Evolutionary conservation across 805 yeast species (phyloP), one percentile per base, ranked within the genome.

Genomic region (Myxozyma monticola): DNA sequence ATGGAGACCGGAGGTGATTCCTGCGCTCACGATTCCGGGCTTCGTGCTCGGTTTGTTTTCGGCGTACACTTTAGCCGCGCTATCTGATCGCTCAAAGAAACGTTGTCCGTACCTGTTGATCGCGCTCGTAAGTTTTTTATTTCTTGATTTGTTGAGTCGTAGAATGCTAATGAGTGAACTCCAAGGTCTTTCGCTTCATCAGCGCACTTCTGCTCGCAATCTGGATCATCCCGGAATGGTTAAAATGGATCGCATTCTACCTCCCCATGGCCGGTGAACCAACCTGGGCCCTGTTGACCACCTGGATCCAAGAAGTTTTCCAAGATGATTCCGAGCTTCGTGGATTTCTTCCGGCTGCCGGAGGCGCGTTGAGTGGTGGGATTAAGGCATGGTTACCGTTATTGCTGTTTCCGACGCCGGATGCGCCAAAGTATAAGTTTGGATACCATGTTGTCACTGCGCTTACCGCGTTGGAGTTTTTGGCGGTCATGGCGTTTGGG

Each of bases 1-100:
- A 14, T 57, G 53, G 28, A 33, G 60, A n/a, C 61, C 66, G n/a
- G 47, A 62, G 29, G 58, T 63, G 25, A 52, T 65, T 21, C 68
- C 68, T 44, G 53, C 54, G 4, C 61, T 66, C 30, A 71, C 72
- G 33, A 66, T 69, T 3, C 68, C 62, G 9, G 66, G 65, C 17
- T 64, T 61, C 39, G 69, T 60, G 18, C 47, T 62, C 25, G 67
- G 67, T 21, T 55, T 67, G 17, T 42, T 67, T 6, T 59, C 60
- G 26, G 64, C 66, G 1, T 53, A 65, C 43, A 46, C 59, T 30
- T 44, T 62, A 38, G 57, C 69, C 2, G 56, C 60, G 53, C 37
- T 64, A 12, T 66, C 70, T 12, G 70, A 67, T 48, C 56, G 51
- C 26, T 58, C 62, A 36, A 61, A 60, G 14, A 62, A 59, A 35